Conservation (phyloP, 2,329 filamentous ascomycete genomes). For the Neoascochyta sp. region DNA sequence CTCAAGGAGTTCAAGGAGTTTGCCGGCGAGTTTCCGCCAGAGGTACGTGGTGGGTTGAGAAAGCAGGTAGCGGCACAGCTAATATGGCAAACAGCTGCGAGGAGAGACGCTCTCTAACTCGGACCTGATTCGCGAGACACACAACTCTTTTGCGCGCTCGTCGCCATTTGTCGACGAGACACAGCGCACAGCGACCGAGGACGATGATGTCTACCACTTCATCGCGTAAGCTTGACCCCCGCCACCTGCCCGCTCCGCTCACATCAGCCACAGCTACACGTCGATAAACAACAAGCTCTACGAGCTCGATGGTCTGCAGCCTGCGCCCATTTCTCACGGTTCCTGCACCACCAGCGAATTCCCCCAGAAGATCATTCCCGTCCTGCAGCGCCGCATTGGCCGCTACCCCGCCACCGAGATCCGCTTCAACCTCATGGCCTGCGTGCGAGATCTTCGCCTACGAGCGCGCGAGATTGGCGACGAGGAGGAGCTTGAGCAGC, state of each 20-base stretch:
- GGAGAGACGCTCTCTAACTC: slow-evolving; percentile 70
- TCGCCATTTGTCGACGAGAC: slow-evolving; percentile 94
- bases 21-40: slow-evolving; percentile 71
- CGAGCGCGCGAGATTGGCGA: slow-evolving; percentile 80
- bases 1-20: slow-evolving; percentile 83
- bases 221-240: slow-evolving; percentile 57
- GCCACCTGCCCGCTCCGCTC: slow-evolving; percentile 3
- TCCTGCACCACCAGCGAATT: slow-evolving; percentile 68
- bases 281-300: slow-evolving; percentile 76
- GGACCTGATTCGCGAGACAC: slow-evolving; percentile 57
- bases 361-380: slow-evolving; percentile 76
- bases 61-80: slow-evolving; percentile 3
- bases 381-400: slow-evolving; percentile 76
- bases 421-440: slow-evolving; percentile 90
- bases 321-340: slow-evolving; percentile 86
- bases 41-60: slow-evolving; percentile 35
- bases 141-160: slow-evolving; percentile 85
- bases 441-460: slow-evolving; percentile 77
- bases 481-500: slow-evolving; percentile 68
- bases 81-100: slow-evolving; percentile 50
- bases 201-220: slow-evolving; percentile 95
- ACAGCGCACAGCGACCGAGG: slow-evolving; percentile 62
- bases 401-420: slow-evolving; percentile 87
- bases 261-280: slow-evolving; percentile 57
- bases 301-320: slow-evolving; percentile 92